Conservation (phyloP, 139 green algal species). For the Eudorina sp. region DNA sequence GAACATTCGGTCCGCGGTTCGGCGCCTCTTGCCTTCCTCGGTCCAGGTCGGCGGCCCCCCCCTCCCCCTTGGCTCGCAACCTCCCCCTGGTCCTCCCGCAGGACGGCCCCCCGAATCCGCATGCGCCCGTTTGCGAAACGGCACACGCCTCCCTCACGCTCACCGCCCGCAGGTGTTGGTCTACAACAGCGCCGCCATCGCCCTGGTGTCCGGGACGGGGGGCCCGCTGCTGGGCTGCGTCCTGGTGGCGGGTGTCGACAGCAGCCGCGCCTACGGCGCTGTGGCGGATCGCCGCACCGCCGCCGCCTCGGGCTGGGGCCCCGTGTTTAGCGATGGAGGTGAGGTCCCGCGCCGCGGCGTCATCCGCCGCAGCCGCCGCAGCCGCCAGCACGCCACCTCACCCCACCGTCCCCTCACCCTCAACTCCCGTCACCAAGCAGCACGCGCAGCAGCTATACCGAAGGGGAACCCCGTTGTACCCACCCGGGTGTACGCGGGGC, state of each 20-base stretch:
- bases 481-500: too few relatives aligned
- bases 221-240: slow-evolving; percentile 21
- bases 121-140: too few relatives aligned
- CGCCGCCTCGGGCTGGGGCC: slow-evolving; percentile 32
- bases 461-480: too few relatives aligned
- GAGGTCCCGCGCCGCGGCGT: too few relatives aligned
- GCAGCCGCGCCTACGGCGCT: slow-evolving; percentile 9
- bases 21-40: slow-evolving; percentile 5
- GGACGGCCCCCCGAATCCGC: too few relatives aligned
- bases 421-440: too few relatives aligned
- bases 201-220: slow-evolving; percentile 26
- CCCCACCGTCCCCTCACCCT: too few relatives aligned
- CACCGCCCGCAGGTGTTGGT: slow-evolving; percentile 4
- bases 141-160: too few relatives aligned
- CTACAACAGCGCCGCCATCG: neutral
- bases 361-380: neutral
- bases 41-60: slow-evolving; percentile 37
- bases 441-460: too few relatives aligned
- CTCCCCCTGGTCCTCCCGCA: too few relatives aligned
- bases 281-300: slow-evolving; percentile 17
- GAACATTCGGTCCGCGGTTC: slow-evolving; percentile 8
- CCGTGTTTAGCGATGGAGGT: slow-evolving; percentile 43
- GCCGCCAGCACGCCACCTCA: too few relatives aligned
- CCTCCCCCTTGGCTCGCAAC: too few relatives aligned
- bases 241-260: slow-evolving; percentile 13